phyloP scores from a whole-genome alignment of 257 asterid species.

The Scutellaria baicalensis region DNA sequence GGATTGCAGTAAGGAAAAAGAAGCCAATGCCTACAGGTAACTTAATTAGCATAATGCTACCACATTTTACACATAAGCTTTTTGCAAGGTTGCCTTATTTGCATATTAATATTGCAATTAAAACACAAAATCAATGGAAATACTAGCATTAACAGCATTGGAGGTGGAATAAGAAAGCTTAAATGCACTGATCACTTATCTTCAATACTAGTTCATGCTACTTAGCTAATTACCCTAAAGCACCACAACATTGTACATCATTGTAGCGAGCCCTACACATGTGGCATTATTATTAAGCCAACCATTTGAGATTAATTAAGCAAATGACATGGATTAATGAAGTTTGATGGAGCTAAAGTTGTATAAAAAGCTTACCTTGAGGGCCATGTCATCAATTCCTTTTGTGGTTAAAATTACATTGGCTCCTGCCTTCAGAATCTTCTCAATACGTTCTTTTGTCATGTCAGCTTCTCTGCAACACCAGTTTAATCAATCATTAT shows the following conservation, averaged over 20 bases:
- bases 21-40: neutral
- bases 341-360: neutral
- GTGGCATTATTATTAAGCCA: too few species aligned
- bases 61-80: too few species aligned
- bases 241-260: neutral
- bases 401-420: slow-evolving; percentile 89
- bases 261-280: neutral
- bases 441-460: slow-evolving; percentile 96
- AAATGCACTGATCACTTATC: neutral
- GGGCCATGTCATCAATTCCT: slow-evolving; percentile 99
- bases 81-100: neutral
- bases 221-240: neutral
- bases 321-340: neutral
- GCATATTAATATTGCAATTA: neutral
- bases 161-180: neutral
- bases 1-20: neutral
- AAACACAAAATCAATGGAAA: neutral
- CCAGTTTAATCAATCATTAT: neutral
- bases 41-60: neutral
- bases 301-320: too few species aligned
- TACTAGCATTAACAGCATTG: neutral
- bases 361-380: slow-evolving; percentile 51
- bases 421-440: slow-evolving; percentile 92
- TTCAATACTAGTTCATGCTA: neutral
- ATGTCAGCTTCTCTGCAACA: slow-evolving; percentile 91